A percentile compares a stretch with the other conserved stretches of the same genome.
Evolutionary conservation across 2,329 filamentous ascomycete species (phyloP).

Genomic region (Alternaria brassicae): DNA sequence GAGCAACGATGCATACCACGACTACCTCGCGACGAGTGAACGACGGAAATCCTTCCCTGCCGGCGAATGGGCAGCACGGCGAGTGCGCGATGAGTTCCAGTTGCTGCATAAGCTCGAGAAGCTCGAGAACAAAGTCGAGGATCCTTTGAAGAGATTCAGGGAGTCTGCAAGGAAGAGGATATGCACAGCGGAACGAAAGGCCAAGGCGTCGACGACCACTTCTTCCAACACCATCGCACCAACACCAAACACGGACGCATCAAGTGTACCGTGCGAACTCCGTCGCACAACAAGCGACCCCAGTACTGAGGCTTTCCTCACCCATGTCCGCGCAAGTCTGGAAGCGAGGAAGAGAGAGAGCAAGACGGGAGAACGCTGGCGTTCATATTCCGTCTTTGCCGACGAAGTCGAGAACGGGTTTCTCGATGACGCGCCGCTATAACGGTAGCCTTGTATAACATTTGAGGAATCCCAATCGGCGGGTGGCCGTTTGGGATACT

Average conservation of each 20-base stretch:
- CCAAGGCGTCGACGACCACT: not conserved
- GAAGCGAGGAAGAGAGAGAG: constrained; percentile 14
- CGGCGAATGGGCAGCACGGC: constrained; percentile 1
- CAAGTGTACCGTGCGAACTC: not conserved
- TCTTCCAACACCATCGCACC: not conserved
- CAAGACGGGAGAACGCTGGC: constrained; percentile 6
- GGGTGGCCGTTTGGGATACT: not conserved
- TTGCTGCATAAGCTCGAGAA: constrained; percentile 11
- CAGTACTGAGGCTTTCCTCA: constrained; percentile 18
- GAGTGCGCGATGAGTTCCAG: constrained; percentile 3
- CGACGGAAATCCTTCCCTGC: constrained; percentile 20
- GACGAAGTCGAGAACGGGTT: constrained; percentile 23
- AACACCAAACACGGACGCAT: not conserved
- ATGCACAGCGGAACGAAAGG: constrained; percentile 6
- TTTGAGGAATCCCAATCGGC: not conserved
- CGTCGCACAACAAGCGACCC: constrained; percentile 11
- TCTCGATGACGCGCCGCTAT: constrained; percentile 17
- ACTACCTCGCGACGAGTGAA: constrained; percentile 15
- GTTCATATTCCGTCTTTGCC: constrained; percentile 14
- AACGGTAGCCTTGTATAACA: not conserved
- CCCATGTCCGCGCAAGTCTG: constrained; percentile 22
- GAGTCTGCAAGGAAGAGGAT: not conserved
- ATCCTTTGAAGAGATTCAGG: not conserved
- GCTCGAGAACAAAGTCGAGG: not conserved
- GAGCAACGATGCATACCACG: constrained; percentile 9